Base-by-base conservation (phyloP, 108 stramenopile genomes). In the Pseudonitzschia multiseries region DNA sequence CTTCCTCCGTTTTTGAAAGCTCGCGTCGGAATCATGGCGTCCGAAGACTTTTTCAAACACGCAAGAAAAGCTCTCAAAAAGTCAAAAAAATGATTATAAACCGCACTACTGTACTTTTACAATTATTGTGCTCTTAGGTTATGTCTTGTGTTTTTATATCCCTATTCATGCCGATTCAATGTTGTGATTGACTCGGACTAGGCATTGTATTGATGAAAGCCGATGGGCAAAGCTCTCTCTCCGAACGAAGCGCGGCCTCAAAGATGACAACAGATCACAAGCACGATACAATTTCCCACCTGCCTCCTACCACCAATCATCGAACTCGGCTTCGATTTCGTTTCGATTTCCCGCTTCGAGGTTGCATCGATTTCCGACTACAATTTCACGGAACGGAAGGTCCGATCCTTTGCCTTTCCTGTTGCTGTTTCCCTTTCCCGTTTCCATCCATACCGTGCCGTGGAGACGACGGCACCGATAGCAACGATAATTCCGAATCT, bases 11-110 rank as follows among this genome's bases (percentile, higher is more conserved):
- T 87, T 57, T 46, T 87, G 36, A 71, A 77, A 12, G 44, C 67
- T 4, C 40, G 72, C 44, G 78, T 87, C 48, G 86, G 81, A 28
- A 72, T 83, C 42, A 77, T 79, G 78, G 86, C 80, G 13, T 54
- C 79, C 24, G 70, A 81, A 68, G 80, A 87, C 42, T 87, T 80
- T 60, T 87, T 87, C 68, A 68, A 74, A 28, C 81, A 77, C 40
- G 73, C 81, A 14, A 70, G 85, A 65, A 59, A 59, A 18, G 57
- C 0, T 59, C 29, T 59, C 1, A 31, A 59, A 48, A 48, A 48
- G 14, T 48, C 17, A 5, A 5, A 14, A 48, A 3, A 48, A 2
- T 48, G 12, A 18, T 18, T 5, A 2, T 10, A 10, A 48, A 48
- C 2, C 2, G 46, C 14, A n/a, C n/a, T n/a, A n/a, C n/a, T n/a